Evolutionary conservation across 495 filamentous ascomycete genomes (phyloP).

Genomic region (Bathelium albidoporum): DNA sequence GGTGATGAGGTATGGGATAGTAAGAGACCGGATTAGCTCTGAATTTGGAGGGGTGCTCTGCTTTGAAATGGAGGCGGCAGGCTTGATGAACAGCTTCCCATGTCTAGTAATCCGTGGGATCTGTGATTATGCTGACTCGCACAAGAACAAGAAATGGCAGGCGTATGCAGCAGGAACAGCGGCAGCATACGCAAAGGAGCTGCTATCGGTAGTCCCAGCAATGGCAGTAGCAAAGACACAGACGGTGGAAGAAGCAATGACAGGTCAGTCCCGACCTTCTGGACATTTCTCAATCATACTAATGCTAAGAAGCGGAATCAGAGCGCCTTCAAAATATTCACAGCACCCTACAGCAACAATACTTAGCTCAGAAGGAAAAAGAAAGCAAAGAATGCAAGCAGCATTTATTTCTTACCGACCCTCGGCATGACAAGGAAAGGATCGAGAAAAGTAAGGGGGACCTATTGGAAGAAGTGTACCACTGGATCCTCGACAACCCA

Average conservation of each 20-base stretch:
- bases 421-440: background rate
- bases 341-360: too few relatives aligned
- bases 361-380: background rate
- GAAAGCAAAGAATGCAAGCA: background rate
- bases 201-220: background rate
- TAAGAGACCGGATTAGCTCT: slow-evolving; percentile 9
- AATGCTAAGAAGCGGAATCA: too few relatives aligned
- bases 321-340: too few relatives aligned
- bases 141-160: slow-evolving; percentile 24
- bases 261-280: too few relatives aligned
- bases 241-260: background rate
- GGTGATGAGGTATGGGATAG: slow-evolving; percentile 24
- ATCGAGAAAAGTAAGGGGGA: background rate
- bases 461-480: background rate
- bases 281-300: too few relatives aligned
- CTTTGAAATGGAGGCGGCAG: slow-evolving; percentile 26
- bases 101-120: slow-evolving; percentile 12
- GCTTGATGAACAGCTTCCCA: slow-evolving; percentile 17
- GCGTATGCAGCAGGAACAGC: slow-evolving; percentile 21
- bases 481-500: slow-evolving; percentile 7
- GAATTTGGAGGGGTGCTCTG: slow-evolving; percentile 12
- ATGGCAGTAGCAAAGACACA: background rate
- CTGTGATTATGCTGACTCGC: slow-evolving; percentile 25
- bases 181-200: slow-evolving; percentile 15
- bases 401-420: background rate